Evolutionary conservation across 352 stramenopile genomes (phyloP), one percentile per base, ranked within the genome.

Genomic region (Globisporangium cystogenes): DNA sequence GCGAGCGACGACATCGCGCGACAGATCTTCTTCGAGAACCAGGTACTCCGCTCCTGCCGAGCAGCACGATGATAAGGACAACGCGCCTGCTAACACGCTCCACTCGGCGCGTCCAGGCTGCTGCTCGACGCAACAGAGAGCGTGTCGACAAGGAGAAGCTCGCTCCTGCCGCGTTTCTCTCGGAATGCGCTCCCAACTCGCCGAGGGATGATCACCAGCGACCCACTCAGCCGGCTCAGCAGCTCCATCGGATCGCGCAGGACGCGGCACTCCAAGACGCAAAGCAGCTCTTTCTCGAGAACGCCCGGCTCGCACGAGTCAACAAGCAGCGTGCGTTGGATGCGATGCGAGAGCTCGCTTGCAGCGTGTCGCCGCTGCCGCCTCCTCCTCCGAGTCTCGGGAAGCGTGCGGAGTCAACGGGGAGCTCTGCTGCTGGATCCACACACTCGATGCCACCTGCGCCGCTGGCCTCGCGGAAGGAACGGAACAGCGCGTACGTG

Each of bases 1-100:
- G 7, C 36, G 15, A 35, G 40, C 42, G 54, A 66, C n/a, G 43
- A 61, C n/a, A 1, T 45, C 10, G 52, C 50, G n/a, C 62, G 75
- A 2, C 58, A 79, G 24, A 62, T 82, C 26, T 89, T 73, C 59
- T 78, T 86, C 23, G 78, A 89, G 51, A 87, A 86, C 53, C 75
- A 88, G 65, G 76, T 84, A 24, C 39, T 39, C 33, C 3, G 14
- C 5, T 39, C 33, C 6, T 39, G 33, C 3, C 33, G 18, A 39
- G 3, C 24, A 39, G n/a, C 29, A 20, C 12, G 8, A 27, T n/a
- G 21, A 5, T 18, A 39, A n/a, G n/a, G n/a, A n/a, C n/a, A n/a
- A n/a, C n/a, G n/a, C n/a, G n/a, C n/a, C n/a, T n/a, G n/a, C n/a
- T n/a, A n/a, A n/a, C n/a, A n/a, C n/a, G n/a, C n/a, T n/a, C n/a